Conservation (phyloP, 805 yeast species). For the Hanseniaspora pseudoguilliermondii region DNA sequence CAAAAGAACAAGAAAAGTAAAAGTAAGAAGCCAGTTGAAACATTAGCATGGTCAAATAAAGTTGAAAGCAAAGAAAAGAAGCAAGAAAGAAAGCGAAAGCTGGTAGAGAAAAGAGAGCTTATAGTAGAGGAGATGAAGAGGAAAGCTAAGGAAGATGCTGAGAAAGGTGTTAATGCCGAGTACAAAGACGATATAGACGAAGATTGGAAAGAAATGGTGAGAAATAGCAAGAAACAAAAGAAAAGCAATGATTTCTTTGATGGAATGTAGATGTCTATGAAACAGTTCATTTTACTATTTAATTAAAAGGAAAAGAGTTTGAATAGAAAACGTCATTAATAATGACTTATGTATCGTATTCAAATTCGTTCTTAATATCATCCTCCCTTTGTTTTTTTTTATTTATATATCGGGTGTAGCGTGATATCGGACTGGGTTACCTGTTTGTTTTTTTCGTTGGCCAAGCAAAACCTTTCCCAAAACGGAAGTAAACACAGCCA, state of each 20-base stretch:
- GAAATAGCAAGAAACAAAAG: constrained; percentile 50
- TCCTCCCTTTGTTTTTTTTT: no score
- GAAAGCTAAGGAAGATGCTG: constrained; percentile 29
- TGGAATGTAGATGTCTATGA: constrained; percentile 29
- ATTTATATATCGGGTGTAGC: no score
- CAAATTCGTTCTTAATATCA: no score
- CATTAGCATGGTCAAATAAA: constrained; percentile 73
- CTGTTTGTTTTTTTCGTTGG: no score
- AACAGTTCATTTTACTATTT: constrained; percentile 18
- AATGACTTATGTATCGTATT: no score
- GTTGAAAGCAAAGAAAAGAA: constrained; percentile 48
- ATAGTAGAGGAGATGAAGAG: constrained; percentile 33
- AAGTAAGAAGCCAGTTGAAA: constrained; percentile 37
- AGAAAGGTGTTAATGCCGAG: constrained; percentile 29
- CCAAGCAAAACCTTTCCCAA: no score
- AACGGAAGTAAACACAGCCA: no score
- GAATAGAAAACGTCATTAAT: no score
- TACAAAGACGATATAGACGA: constrained; percentile 35
- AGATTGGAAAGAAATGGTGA: constrained; percentile 83
- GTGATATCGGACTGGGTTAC: no score
- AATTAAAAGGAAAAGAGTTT: constrained; percentile 66
- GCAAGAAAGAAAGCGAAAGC: constrained; percentile 52
- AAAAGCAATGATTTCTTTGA: constrained; percentile 45
- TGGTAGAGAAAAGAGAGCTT: constrained; percentile 43
- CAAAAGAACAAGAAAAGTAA: constrained; percentile 28